Percentiles rank a stretch among this genome's conserved stretches.
Evolutionary conservation across 2,329 filamentous ascomycete genomes (phyloP).

Genomic region (Dactylonectria estremocensis): DNA sequence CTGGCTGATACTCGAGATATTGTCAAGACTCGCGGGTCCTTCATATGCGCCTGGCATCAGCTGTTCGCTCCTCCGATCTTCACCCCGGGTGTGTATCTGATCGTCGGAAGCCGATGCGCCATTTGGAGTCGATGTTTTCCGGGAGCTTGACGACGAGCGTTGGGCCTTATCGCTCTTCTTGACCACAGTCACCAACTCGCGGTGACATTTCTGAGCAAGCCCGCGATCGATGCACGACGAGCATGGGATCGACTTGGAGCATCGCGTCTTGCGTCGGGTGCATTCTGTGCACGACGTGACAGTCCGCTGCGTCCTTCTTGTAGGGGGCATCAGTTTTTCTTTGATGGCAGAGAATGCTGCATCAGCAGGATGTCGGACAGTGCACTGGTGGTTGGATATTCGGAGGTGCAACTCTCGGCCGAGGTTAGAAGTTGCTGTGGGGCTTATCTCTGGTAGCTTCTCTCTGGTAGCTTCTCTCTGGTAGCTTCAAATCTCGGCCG

Average conservation of each 20-base stretch:
- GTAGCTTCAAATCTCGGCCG: too few species aligned
- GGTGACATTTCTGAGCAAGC: neutral
- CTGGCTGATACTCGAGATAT: too few species aligned
- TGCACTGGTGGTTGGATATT: too few species aligned
- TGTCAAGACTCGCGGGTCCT: neutral
- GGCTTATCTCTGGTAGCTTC: too few species aligned
- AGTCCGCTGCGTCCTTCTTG: neutral
- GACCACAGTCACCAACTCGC: neutral
- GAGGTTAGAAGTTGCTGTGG: too few species aligned
- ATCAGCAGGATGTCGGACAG: neutral
- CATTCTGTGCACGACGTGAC: slow-evolving; percentile 6
- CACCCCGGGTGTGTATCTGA: too few species aligned
- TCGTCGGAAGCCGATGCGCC: neutral
- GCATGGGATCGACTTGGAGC: slow-evolving; percentile 19
- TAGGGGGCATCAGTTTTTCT: neutral
- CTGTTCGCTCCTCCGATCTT: neutral
- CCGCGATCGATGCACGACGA: slow-evolving; percentile 3
- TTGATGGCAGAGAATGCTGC: neutral
- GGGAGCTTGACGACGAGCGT: too few species aligned
- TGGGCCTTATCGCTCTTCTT: neutral
- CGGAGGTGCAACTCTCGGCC: too few species aligned
- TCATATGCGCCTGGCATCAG: too few species aligned
- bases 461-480: too few species aligned
- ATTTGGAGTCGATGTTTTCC: neutral
- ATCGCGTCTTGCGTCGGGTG: slow-evolving; percentile 9